phyloP scores from a whole-genome alignment of 768 basidiomycete species.

The Podaxis sp. region DNA sequence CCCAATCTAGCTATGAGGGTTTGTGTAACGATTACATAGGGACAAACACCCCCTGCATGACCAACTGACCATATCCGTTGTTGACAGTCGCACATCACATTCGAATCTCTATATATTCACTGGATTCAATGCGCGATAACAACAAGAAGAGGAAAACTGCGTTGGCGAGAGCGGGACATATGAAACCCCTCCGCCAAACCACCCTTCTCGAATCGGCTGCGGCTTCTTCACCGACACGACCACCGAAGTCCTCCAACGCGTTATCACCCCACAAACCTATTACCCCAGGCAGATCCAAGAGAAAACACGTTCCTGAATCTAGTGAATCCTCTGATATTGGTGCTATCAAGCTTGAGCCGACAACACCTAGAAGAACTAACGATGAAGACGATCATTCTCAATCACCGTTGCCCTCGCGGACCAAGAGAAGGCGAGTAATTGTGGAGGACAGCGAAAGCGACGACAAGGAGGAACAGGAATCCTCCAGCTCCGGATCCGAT shows the following conservation, averaged over 20 bases:
- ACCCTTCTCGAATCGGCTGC: slow-evolving; percentile 34
- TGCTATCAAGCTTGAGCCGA: slow-evolving; percentile 50
- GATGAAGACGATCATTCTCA: slow-evolving; percentile 15
- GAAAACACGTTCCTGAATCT: slow-evolving; percentile 16
- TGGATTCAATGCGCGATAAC: slow-evolving; percentile 1
- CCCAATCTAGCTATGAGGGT: not conserved
- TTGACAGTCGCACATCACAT: not conserved
- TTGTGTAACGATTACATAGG: not conserved
- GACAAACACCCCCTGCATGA: not conserved
- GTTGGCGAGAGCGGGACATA: slow-evolving; percentile 13
- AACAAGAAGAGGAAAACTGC: slow-evolving; percentile 5
- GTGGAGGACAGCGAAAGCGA: slow-evolving; percentile 16
- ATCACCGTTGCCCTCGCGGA: slow-evolving; percentile 12
- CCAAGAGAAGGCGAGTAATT: slow-evolving; percentile 15
- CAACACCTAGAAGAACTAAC: slow-evolving; percentile 19
- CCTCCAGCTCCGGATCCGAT: not conserved
- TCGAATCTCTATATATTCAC: not conserved
- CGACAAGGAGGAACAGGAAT: slow-evolving; percentile 5
- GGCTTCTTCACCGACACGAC: slow-evolving; percentile 18
- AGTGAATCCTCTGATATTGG: slow-evolving; percentile 44
- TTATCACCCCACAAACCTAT: not conserved
- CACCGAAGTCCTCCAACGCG: not conserved
- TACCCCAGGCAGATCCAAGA: slow-evolving; percentile 9
- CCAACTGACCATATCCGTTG: not conserved
- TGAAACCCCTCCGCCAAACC: slow-evolving; percentile 40